Conservation (phyloP, 345 rosid species). For the Turnera subulata region DNA sequence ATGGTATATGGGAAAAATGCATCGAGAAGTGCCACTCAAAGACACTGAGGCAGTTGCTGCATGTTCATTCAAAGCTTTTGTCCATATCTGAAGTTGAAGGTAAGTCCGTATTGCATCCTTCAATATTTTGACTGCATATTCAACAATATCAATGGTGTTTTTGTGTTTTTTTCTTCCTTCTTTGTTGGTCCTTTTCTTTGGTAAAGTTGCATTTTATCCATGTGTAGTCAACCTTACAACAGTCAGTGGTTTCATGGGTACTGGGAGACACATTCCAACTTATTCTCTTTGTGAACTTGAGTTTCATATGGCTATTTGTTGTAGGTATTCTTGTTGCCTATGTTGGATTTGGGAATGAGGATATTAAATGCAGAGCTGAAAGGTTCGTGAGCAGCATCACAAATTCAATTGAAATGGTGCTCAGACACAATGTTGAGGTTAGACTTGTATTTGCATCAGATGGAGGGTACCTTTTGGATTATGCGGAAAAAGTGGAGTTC, state of each 20-base stretch:
- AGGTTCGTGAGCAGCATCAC: slow-evolving; percentile 93
- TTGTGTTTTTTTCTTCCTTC: too few species aligned
- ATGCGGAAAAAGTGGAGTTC: slow-evolving; percentile 19
- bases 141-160: too few species aligned
- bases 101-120: slow-evolving; percentile 27
- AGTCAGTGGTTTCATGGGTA: background rate
- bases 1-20: slow-evolving; percentile 68
- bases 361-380: slow-evolving; percentile 77
- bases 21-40: slow-evolving; percentile 88
- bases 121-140: too few species aligned
- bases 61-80: slow-evolving; percentile 70
- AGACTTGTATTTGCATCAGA: slow-evolving; percentile 65
- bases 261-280: too few species aligned
- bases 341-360: slow-evolving; percentile 61
- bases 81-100: slow-evolving; percentile 84
- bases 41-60: slow-evolving; percentile 79
- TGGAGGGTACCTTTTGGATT: slow-evolving; percentile 36
- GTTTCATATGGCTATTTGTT: slow-evolving; percentile 16
- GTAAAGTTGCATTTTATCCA: background rate
- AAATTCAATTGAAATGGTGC: slow-evolving; percentile 80
- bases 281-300: background rate
- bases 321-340: slow-evolving; percentile 80
- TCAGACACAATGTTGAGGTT: slow-evolving; percentile 78
- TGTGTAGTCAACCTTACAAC: background rate
- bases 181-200: background rate